Base-by-base conservation (phyloP, 2,329 filamentous ascomycete species). In the Ophiostoma sp. region DNA sequence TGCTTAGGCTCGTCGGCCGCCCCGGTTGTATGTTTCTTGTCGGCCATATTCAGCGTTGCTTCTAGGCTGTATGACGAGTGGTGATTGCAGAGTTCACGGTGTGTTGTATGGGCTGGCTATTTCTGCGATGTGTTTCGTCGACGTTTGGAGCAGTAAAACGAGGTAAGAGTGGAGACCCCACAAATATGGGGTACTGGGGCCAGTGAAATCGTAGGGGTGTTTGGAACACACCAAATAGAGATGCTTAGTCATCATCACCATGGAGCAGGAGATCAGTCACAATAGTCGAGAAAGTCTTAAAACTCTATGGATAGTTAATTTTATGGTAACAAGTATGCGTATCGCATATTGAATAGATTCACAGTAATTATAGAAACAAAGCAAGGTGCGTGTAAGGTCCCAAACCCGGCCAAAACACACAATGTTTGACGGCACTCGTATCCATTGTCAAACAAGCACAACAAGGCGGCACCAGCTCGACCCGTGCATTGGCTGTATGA, bases 41-140 rank as follows among this genome's bases (percentile, higher is more conserved):
- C 67, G 17, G 70, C 33, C 70, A 71, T 71, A 13, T 23, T 20
- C 23, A 13, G 11, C 4, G 52, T 27, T 27, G 23, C 17, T 31
- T 8, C 27, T 10, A 41, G 52, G n/a, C 44, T 23, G 52, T 17
- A 15, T 48, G 8, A 4, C 52, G 52, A 13, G 10, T 23, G 52
- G 13, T 39, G 8, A 10, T n/a, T 48, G 44, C 20, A n/a, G 44
- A 20, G 44, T n/a, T n/a, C 44, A 48, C 44, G 44, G 7, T 20
- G 44, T 48, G 44, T 17, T 48, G 17, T 2, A 15, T n/a, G 44
- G 20, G 17, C 44, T 48, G 44, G 7, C 44, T 17, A n/a, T 48
- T 48, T n/a, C 17, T n/a, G 52, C 27, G 23, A 13, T 57, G 52
- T 31, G 52, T 57, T 57, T 57, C 52, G 52, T 57, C 52, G 52